Evolutionary conservation across 495 filamentous ascomycete species (phyloP).

Genomic region (Thermochaetoides thermophila): DNA sequence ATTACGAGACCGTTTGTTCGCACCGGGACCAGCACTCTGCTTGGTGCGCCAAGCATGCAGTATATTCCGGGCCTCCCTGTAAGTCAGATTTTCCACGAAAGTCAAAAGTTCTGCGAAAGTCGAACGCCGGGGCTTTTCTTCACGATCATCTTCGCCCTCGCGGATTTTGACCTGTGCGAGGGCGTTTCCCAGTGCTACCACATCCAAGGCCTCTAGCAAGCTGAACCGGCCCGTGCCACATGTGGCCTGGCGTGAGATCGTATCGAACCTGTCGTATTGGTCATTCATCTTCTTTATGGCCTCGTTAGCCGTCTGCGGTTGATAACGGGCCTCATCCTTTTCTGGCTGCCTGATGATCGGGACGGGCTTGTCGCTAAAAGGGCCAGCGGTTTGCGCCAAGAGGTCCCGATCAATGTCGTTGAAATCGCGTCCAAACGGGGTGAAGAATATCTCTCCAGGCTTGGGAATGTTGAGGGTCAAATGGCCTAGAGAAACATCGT

Average conservation of each 20-base stretch:
- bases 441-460: slow-evolving; percentile 32
- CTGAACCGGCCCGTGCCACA: slow-evolving; percentile 55
- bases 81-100: too few relatives aligned
- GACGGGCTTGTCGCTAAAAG: too few relatives aligned
- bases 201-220: slow-evolving; percentile 41
- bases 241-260: slow-evolving; percentile 52
- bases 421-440: slow-evolving; percentile 25
- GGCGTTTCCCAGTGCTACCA: too few relatives aligned
- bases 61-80: too few relatives aligned
- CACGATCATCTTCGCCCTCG: slow-evolving; percentile 39
- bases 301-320: slow-evolving; percentile 35
- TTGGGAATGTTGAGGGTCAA: slow-evolving; percentile 15
- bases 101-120: too few relatives aligned
- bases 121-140: slow-evolving; percentile 28
- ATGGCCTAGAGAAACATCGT: slow-evolving; percentile 22
- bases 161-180: too few relatives aligned
- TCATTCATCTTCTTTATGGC: slow-evolving; percentile 36
- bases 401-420: slow-evolving; percentile 28
- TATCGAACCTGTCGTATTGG: slow-evolving; percentile 32
- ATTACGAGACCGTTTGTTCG: slow-evolving; percentile 30
- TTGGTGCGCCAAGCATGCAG: too few relatives aligned
- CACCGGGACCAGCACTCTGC: too few relatives aligned
- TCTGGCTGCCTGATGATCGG: too few relatives aligned
- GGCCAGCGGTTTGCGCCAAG: too few relatives aligned
- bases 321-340: too few relatives aligned